These are phyloP conservation scores for Penicillium carneum DNA, from an alignment of 2,329 filamentous ascomycete species.

Conservation along the genomic window DNA sequence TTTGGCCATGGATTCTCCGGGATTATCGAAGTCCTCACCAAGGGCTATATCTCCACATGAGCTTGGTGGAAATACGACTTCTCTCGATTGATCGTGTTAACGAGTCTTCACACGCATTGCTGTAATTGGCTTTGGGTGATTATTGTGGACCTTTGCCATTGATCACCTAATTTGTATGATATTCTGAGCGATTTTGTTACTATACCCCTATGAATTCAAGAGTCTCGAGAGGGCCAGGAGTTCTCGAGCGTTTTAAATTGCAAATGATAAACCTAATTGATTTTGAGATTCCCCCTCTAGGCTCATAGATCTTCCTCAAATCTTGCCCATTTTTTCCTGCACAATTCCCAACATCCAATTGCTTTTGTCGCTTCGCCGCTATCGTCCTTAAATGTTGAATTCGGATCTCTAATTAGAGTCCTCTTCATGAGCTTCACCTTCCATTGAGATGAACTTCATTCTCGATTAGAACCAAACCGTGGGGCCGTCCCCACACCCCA, in stretches of 20 bases:
- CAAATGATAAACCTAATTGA: not conserved
- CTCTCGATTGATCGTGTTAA: not conserved
- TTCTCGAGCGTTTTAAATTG: not conserved
- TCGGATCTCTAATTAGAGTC: not conserved
- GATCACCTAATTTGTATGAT: conserved; percentile 17
- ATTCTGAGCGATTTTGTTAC: conserved; percentile 18
- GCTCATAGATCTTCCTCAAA: too few species aligned
- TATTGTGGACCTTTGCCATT: not conserved
- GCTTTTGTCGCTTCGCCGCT: too few species aligned
- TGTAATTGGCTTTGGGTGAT: conserved; percentile 3
- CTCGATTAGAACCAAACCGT: not conserved
- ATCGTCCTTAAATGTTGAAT: not conserved
- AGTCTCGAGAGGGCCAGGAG: conserved; percentile 1
- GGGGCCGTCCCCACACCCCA: not conserved
- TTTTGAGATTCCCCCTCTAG: too few species aligned
- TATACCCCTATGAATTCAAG: conserved; percentile 20
- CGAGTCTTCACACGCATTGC: not conserved
- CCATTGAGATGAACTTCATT: too few species aligned
- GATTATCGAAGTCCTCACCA: conserved; percentile 17
- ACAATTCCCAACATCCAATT: not conserved
- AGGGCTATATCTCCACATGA: conserved; percentile 18
- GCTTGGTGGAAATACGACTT: conserved; percentile 5
- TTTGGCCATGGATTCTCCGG: conserved; percentile 14
- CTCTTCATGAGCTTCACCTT: not conserved
- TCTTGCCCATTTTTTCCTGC: not conserved